Conservation (phyloP, 164 flowering plant genomes). For the Vitis amurensis region DNA sequence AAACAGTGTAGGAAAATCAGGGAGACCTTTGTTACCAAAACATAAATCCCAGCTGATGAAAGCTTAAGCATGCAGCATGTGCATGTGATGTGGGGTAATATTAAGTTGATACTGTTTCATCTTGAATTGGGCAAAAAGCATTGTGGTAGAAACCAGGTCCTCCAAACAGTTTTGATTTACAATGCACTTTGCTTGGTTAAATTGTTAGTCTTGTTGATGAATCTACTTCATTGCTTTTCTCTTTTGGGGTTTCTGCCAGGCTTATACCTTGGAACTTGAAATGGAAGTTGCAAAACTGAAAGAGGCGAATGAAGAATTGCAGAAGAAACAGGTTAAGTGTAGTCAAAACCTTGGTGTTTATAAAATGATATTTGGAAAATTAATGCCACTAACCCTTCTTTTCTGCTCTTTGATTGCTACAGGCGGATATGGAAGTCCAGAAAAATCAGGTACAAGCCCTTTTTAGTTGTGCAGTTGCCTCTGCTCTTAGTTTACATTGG, state of each 20-base stretch:
- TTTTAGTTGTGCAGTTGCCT: not conserved
- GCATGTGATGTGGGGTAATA: no score
- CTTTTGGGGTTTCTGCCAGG: slow-evolving; percentile 30
- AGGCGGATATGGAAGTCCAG: slow-evolving; percentile 53
- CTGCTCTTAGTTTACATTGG: not conserved
- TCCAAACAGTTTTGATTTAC: not conserved
- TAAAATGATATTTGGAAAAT: not conserved
- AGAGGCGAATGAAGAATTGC: slow-evolving; percentile 47
- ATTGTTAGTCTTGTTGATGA: not conserved
- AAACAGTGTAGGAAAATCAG: no score
- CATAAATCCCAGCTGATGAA: no score
- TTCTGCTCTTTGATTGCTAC: slow-evolving; percentile 18
- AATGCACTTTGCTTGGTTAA: not conserved
- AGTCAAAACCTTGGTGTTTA: not conserved
- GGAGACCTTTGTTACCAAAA: no score
- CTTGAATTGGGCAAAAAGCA: no score
- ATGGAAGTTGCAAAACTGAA: slow-evolving; percentile 60
- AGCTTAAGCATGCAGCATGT: no score
- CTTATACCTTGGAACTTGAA: slow-evolving; percentile 61
- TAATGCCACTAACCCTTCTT: not conserved
- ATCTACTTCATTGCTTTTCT: not conserved
- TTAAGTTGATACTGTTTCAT: no score
- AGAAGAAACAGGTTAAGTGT: slow-evolving; percentile 52
- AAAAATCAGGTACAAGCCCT: slow-evolving; percentile 39
- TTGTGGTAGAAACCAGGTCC: no score